A percentile compares a stretch with the other conserved stretches of the same genome.
These are phyloP conservation scores for Nannizziopsis barbatae DNA, from an alignment of 2,329 filamentous ascomycete species.

Conservation along the genomic window DNA sequence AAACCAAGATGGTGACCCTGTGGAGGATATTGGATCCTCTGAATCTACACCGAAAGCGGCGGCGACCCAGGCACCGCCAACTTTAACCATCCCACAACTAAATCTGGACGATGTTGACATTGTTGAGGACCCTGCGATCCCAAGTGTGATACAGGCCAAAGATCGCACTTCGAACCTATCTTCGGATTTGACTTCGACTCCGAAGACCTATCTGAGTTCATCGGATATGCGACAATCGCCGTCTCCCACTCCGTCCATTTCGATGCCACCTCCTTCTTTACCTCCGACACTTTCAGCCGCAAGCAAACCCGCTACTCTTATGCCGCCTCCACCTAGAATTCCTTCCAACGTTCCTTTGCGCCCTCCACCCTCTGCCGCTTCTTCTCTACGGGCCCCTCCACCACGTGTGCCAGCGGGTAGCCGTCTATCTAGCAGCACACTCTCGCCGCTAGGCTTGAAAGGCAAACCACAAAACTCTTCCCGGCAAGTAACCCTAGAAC, in stretches of 20 bases:
- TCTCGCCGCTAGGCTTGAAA: conserved; percentile 33
- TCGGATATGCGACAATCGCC: conserved; percentile 8
- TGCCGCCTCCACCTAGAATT: conserved; percentile 19
- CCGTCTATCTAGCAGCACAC: conserved; percentile 33
- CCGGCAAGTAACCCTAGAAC: conserved; percentile 61
- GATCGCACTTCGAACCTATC: conserved; percentile 7
- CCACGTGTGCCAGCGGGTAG: conserved; percentile 31
- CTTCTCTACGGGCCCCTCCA: conserved; percentile 32
- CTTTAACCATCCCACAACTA: conserved; percentile 25
- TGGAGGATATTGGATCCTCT: conserved; percentile 17
- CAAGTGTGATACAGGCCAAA: conserved; percentile 11
- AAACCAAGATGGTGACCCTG: background rate
- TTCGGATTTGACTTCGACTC: conserved; percentile 13
- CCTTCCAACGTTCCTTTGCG: conserved; percentile 22
- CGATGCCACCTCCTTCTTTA: background rate
- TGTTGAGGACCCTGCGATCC: too few relatives aligned
- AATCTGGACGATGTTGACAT: conserved; percentile 22
- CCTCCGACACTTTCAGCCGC: background rate
- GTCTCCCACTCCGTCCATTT: background rate
- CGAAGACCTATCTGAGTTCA: conserved; percentile 1
- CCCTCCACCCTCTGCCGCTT: conserved; percentile 24
- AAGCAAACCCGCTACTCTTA: conserved; percentile 5
- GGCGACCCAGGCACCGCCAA: conserved; percentile 18
- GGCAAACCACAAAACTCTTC: conserved; percentile 38
- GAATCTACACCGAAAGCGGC: conserved; percentile 31